A percentile compares a stretch with the other conserved stretches of the same genome.
Evolutionary conservation across 2,329 filamentous ascomycete species (phyloP).

Genomic region (Teratosphaeria epicoccoides): DNA sequence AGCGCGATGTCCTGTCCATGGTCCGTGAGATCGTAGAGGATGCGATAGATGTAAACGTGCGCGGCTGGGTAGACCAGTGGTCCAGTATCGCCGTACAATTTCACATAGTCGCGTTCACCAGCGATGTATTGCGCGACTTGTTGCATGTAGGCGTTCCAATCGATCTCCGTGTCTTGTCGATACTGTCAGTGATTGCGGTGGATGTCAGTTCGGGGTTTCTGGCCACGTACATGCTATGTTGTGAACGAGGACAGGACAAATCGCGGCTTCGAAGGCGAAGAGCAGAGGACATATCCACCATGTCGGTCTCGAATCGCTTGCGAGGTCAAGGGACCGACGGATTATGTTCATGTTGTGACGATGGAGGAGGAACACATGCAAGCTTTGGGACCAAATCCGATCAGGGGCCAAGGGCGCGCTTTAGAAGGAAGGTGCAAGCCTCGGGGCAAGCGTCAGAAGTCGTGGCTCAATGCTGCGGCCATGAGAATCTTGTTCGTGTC

Average conservation of each 20-base stretch:
- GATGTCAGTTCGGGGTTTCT: not conserved
- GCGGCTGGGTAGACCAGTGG: constrained; percentile 90
- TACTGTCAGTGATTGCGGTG: not conserved
- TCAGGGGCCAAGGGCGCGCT: too few species aligned
- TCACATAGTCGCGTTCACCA: constrained; percentile 80
- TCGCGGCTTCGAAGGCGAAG: constrained; percentile 56
- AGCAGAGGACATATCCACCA: constrained; percentile 57
- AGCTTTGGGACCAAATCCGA: too few species aligned
- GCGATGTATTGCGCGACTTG: constrained; percentile 69
- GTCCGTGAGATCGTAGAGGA: constrained; percentile 67
- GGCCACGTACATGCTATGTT: constrained; percentile 65
- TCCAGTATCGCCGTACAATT: constrained; percentile 78
- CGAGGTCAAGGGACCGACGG: constrained; percentile 29
- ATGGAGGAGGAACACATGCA: too few species aligned
- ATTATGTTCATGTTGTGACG: constrained; percentile 26
- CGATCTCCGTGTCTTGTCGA: constrained; percentile 82
- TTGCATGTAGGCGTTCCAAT: constrained; percentile 96
- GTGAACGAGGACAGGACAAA: constrained; percentile 66
- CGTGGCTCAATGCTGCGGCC: not conserved
- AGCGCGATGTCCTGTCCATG: constrained; percentile 62
- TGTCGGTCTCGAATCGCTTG: constrained; percentile 45
- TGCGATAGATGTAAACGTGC: constrained; percentile 83
- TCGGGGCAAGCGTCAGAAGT: not conserved
- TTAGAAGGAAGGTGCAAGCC: not conserved
- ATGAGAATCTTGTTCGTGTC: not conserved